A percentile compares a stretch with the other conserved stretches of the same genome.
phyloP scores from a whole-genome alignment of 495 filamentous ascomycete genomes.

The Penicillium canescens region DNA sequence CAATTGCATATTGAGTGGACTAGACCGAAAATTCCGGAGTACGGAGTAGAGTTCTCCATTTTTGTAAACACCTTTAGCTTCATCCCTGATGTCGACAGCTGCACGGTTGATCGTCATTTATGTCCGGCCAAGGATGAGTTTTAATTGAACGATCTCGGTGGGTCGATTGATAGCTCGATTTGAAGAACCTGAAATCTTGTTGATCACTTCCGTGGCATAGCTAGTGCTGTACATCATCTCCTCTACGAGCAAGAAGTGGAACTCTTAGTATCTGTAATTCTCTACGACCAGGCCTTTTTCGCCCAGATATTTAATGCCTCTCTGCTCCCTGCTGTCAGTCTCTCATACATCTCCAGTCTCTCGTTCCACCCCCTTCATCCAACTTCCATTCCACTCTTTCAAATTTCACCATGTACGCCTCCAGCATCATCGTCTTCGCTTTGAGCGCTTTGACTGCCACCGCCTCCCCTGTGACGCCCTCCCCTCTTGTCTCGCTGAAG shows the following conservation, averaged over 20 bases:
- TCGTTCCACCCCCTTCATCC: neutral
- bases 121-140: too few species aligned
- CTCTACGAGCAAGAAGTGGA: neutral
- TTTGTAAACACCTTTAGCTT: neutral
- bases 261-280: neutral
- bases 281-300: neutral
- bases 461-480: neutral
- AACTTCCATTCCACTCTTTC: neutral
- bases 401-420: neutral
- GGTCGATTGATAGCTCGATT: neutral
- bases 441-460: neutral
- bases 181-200: neutral
- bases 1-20: too few species aligned
- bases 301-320: neutral
- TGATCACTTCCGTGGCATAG: neutral
- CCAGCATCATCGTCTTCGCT: neutral
- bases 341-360: neutral
- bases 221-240: neutral
- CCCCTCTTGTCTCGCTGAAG: neutral
- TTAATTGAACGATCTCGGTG: neutral
- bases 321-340: neutral
- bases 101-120: slow-evolving; percentile 1
- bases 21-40: too few species aligned
- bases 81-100: neutral
- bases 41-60: too few species aligned